These are phyloP conservation scores for Geotrichum candidum DNA, from an alignment of 1,139 yeast genomes.

Conservation along the genomic window DNA sequence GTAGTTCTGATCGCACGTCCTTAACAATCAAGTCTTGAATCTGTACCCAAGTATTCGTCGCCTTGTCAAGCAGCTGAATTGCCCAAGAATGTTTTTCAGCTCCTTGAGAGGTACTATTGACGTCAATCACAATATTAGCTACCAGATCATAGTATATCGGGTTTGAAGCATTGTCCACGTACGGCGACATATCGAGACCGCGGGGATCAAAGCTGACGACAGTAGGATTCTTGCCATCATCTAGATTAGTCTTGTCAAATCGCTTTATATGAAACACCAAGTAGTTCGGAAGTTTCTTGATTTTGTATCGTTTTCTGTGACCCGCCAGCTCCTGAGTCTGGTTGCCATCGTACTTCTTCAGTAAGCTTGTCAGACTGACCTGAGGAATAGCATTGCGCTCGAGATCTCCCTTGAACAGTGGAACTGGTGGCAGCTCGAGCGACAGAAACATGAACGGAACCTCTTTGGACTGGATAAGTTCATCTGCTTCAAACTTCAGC, in stretches of 20 bases:
- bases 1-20: constrained; percentile 48
- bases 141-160: constrained; percentile 42
- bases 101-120: constrained; percentile 20
- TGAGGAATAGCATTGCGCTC: constrained; percentile 46
- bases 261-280: constrained; percentile 55
- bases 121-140: constrained; percentile 48
- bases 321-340: constrained; percentile 35
- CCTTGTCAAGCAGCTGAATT: constrained; percentile 44
- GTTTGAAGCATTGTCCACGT: constrained; percentile 20
- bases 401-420: constrained; percentile 46
- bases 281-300: constrained; percentile 47
- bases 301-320: constrained; percentile 37
- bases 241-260: constrained; percentile 35
- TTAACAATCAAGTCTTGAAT: constrained; percentile 48
- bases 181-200: constrained; percentile 40
- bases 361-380: constrained; percentile 42
- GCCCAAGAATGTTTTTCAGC: constrained; percentile 40
- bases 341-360: constrained; percentile 44
- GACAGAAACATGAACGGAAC: constrained; percentile 56
- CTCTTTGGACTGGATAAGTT: constrained; percentile 14
- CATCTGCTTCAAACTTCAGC: constrained; percentile 22
- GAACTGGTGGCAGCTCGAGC: constrained; percentile 52
- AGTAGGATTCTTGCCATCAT: constrained; percentile 49
- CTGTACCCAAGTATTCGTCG: constrained; percentile 49
- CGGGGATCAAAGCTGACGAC: constrained; percentile 55